Base-by-base conservation (phyloP, 768 basidiomycete species). In the Chalciporus chontae region DNA sequence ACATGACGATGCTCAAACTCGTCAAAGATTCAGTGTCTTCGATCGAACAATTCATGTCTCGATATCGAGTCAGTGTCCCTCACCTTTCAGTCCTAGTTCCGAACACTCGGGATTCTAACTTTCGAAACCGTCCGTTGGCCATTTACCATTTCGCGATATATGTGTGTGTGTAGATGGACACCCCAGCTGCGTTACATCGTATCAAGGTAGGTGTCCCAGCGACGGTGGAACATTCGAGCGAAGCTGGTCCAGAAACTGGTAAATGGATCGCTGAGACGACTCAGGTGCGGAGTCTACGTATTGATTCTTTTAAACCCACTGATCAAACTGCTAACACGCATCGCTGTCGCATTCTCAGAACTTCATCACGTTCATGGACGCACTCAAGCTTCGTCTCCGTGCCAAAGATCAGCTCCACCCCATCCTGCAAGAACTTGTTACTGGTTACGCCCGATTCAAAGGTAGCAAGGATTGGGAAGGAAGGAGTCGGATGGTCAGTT, bases 281-380 rank as follows among this genome's bases (percentile, higher is more conserved):
- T 0, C 91, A 95, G 79, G 94, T 90, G 31, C 40, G 68, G 59
- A 13, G 40, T 39, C 14, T 38, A 24, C 13, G 4, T 4, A 24
- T 37, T n/a, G n/a, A n/a, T n/a, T 21, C 21, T 21, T 21, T 21
- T 2, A 21, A 21, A 21, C 4, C 21, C 21, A 21, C 21, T 21
- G 2, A 26, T 26, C 26, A 26, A 13, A 29, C 10, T 11, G 29
- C 29, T 11, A 11, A 31, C 29, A 9, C 29, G 2, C 29, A 31
- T 31, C 13, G 29, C 10, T 11, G 10, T 26, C 5, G 21, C 1
- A 26, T 26, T 26, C 29, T 10, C 29, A 97, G 93, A 88, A 85
- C 66, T 99, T 98, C 55, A 98, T 99, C 57, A 98, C 95, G 0
- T 94, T 98, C 57, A 96, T 98, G 91, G 96, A 99, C 59, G 95